Evolutionary conservation across 108 stramenopile genomes (phyloP), one percentile per base, ranked within the genome.

Genomic region (Seminavis robusta): DNA sequence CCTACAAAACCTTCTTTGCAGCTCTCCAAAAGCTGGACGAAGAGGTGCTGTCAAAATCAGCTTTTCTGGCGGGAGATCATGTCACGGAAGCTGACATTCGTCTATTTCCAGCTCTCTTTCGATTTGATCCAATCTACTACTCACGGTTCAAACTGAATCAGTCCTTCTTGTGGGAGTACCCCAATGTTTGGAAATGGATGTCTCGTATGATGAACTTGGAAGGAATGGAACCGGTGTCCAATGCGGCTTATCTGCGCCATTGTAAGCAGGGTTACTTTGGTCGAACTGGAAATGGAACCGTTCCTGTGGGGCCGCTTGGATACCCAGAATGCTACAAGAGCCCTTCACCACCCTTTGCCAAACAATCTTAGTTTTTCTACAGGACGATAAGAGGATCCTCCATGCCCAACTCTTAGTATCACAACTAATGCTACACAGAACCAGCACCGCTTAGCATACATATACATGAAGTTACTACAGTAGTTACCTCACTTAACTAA

Each of bases 11-110:
- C 21, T 90, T 54, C 23, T 70, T 70, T 53, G 60, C 37, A 19
- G 84, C 81, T 16, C 75, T 97, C 40, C 93, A 94, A 56, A 44
- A 53, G 33, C 24, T 73, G 30, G 91, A 94, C 33, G n/a, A n/a
- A n/a, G 50, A 33, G n/a, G 49, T 81, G 6, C 65, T 94, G 38
- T 33, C 57, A 15, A 77, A 50, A n/a, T 65, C 74, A 23, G 65
- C 82, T 9, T 95, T 63, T 69, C 52, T 90, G 36, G 56, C 54
- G 2, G 84, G 88, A 21, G 77, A 55, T 26, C 26, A 23, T 19
- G 41, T 95, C 52, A 97, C 97, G 20, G 84, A 88, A 46, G 85
- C 92, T 6, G 96, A 97, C 63, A 54, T 97, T 3, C 73, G 95
- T 32, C 70, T 95, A 11, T 95, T 94, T 54, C 76, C 80, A 13